Conservation (phyloP, 306 rosid species). For the Cicer bijugum region DNA sequence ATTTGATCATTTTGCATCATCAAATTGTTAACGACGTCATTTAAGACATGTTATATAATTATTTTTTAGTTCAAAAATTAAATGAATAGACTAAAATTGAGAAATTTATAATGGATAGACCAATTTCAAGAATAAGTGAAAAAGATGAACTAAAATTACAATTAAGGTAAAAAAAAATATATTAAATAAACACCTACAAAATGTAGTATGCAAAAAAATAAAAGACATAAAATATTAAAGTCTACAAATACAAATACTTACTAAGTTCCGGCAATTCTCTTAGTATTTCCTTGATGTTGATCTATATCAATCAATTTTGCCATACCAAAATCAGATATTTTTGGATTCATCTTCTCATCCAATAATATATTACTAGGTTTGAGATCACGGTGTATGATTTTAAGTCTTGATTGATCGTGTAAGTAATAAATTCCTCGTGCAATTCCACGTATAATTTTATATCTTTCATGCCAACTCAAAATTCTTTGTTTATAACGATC, state of each 20-base stretch:
- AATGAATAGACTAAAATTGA: no score
- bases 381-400: slow-evolving; percentile 28
- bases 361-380: slow-evolving; percentile 30
- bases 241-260: not conserved
- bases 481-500: not conserved
- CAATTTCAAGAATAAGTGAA: no score
- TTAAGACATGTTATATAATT: no score
- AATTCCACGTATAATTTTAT: slow-evolving; percentile 4
- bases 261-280: slow-evolving; percentile 7
- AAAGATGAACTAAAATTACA: no score
- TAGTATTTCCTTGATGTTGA: slow-evolving; percentile 23
- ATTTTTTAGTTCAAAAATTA: no score
- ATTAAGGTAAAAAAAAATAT: no score
- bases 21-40: no score
- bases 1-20: no score
- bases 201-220: not conserved
- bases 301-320: slow-evolving; percentile 21
- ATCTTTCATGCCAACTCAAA: slow-evolving; percentile 2
- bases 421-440: slow-evolving; percentile 10
- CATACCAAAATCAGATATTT: slow-evolving; percentile 23
- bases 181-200: not conserved
- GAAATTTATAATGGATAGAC: no score
- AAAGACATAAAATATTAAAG: not conserved
- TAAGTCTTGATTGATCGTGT: slow-evolving; percentile 7
- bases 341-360: not conserved